A percentile compares a stretch with the other conserved stretches of the same genome.
Evolutionary conservation across 192 early-diverging fungal species (phyloP).

Genomic region (Coemansia sp.): DNA sequence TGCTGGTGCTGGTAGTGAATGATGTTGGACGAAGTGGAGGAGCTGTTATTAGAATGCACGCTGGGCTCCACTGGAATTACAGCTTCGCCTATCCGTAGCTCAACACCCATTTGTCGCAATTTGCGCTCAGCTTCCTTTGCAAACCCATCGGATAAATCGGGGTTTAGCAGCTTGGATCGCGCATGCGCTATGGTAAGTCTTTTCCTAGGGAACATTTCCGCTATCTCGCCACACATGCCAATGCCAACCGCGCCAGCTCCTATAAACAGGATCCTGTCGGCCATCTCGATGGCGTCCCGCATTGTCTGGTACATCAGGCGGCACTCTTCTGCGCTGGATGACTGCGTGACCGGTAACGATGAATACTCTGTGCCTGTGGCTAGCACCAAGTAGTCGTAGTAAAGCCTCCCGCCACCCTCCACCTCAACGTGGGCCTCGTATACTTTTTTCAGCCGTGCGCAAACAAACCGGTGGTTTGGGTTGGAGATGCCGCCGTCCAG

Average conservation of each 20-base stretch:
- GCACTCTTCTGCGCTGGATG: constrained; percentile 39
- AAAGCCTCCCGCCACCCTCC: constrained; percentile 50
- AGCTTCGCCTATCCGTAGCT: constrained; percentile 26
- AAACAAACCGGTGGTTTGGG: constrained; percentile 51
- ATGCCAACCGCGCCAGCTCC: constrained; percentile 68
- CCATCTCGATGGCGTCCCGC: constrained; percentile 50
- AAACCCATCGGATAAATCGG: constrained; percentile 28
- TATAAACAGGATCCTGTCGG: constrained; percentile 60
- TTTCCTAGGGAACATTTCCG: constrained; percentile 53
- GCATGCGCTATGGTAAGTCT: constrained; percentile 53
- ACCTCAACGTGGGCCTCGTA: constrained; percentile 55
- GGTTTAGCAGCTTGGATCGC: constrained; percentile 27
- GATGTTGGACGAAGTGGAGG: neutral
- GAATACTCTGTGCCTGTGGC: constrained; percentile 65
- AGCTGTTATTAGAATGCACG: constrained; percentile 10
- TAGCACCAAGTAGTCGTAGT: constrained; percentile 70
- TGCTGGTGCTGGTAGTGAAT: constrained; percentile 5
- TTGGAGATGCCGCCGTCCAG: constrained; percentile 9
- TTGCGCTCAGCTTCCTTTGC: constrained; percentile 20
- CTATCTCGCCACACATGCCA: constrained; percentile 61
- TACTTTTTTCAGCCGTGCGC: constrained; percentile 53
- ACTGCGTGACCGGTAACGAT: constrained; percentile 52
- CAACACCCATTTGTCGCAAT: constrained; percentile 35
- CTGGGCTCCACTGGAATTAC: constrained; percentile 14
- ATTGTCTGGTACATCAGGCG: constrained; percentile 33